Conservation (phyloP, 73 alveolate genomes). For the Breviolum minutum region DNA sequence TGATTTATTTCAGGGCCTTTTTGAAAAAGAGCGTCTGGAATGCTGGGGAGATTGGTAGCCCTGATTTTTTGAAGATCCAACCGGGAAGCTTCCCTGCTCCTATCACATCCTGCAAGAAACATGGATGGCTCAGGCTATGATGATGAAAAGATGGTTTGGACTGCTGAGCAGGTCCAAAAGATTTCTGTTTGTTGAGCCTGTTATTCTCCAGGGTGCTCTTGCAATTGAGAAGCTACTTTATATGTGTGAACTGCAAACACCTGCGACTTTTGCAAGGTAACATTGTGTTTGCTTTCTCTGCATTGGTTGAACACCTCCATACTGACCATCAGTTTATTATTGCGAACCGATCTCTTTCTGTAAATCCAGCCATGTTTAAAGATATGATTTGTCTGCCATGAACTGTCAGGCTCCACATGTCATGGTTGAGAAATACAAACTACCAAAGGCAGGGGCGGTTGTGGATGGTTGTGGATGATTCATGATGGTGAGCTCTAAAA, state of each 20-base stretch:
- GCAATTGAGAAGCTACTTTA: no score
- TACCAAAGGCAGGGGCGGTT: constrained; percentile 68
- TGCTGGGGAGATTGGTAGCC: background rate
- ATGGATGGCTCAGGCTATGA: constrained; percentile 40
- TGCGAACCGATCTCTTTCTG: no score
- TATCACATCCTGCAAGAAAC: background rate
- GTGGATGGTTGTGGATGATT: constrained; percentile 8
- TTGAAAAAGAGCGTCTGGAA: no score
- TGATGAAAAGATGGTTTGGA: constrained; percentile 85
- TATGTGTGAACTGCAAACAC: no score
- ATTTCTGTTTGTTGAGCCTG: background rate
- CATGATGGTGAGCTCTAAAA: background rate
- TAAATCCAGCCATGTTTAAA: no score
- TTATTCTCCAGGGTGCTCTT: background rate
- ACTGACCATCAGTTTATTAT: no score
- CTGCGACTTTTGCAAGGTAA: no score
- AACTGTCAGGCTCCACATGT: constrained; percentile 75
- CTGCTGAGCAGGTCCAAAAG: constrained; percentile 65
- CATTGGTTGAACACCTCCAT: no score
- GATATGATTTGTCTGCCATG: background rate
- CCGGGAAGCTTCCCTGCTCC: no score
- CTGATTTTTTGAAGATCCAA: background rate
- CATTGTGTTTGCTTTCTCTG: no score
- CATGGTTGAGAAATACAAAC: constrained; percentile 80
- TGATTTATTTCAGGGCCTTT: no score